Evolutionary conservation across 148 eudicot species (phyloP).

Genomic region (Hydrangea macrophylla): DNA sequence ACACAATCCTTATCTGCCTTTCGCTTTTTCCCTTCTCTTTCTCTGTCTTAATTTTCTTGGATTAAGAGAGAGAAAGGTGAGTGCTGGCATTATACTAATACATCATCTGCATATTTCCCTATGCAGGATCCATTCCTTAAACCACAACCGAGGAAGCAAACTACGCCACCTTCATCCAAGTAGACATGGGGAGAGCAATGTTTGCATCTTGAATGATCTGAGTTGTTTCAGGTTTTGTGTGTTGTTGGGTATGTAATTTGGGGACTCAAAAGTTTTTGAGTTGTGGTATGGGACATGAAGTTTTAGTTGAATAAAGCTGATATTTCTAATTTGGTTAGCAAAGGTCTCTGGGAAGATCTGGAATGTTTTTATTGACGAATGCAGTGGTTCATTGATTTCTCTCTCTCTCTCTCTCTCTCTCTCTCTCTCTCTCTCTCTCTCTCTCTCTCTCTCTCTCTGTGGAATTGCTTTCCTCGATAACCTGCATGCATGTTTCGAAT

Average conservation of each 20-base stretch:
- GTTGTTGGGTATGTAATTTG: background rate
- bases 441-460: no score
- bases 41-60: background rate
- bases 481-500: no score
- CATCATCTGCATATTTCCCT: background rate
- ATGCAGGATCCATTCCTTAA: constrained; percentile 41
- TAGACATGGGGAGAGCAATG: constrained; percentile 3
- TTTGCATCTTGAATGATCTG: background rate
- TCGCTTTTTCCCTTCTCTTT: background rate
- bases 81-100: background rate
- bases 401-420: no score
- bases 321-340: background rate
- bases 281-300: background rate
- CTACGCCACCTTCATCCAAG: constrained; percentile 31
- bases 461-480: no score
- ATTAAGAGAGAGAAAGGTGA: no score
- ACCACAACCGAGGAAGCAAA: constrained; percentile 27
- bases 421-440: no score
- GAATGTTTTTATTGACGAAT: background rate
- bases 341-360: background rate
- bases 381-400: background rate
- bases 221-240: constrained; percentile 8
- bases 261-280: background rate
- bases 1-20: background rate
- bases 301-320: constrained; percentile 5